Evolutionary conservation across 495 filamentous ascomycete species (phyloP).

Genomic region (Saxophila tyrrhenica): DNA sequence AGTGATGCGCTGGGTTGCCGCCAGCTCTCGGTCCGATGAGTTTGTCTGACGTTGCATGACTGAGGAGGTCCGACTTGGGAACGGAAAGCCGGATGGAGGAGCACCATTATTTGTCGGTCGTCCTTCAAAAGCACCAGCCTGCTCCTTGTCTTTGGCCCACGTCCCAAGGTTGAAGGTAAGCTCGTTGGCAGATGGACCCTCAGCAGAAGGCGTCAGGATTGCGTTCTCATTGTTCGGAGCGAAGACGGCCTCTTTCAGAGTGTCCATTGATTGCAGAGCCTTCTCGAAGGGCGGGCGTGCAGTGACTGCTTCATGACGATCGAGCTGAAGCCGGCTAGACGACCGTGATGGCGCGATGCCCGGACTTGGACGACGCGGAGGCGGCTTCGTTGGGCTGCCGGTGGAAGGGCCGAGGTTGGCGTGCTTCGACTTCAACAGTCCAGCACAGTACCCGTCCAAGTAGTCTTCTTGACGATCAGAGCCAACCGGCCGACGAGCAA

Average conservation of each 20-base stretch:
- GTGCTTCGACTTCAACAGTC: constrained; percentile 10
- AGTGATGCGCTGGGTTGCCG: not conserved
- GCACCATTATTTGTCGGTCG: not conserved
- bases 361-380: constrained; percentile 4
- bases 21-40: not conserved
- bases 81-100: not conserved
- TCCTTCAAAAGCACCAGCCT: not conserved
- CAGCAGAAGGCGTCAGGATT: constrained; percentile 7
- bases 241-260: constrained; percentile 7
- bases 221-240: constrained; percentile 10
- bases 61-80: constrained; percentile 5
- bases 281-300: not conserved
- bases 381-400: constrained; percentile 8
- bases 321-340: not conserved
- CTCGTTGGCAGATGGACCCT: constrained; percentile 3
- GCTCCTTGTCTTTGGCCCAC: constrained; percentile 2
- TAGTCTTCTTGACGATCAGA: constrained; percentile 17
- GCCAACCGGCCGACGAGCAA: constrained; percentile 18
- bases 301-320: not conserved
- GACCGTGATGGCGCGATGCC: not conserved
- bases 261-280: constrained; percentile 1
- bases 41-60: not conserved
- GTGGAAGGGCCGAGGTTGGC: not conserved
- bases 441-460: constrained; percentile 24
- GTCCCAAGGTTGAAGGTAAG: constrained; percentile 5